Evolutionary conservation across 2,329 filamentous ascomycete species (phyloP).

Genomic region (Aspergillus piperis): DNA sequence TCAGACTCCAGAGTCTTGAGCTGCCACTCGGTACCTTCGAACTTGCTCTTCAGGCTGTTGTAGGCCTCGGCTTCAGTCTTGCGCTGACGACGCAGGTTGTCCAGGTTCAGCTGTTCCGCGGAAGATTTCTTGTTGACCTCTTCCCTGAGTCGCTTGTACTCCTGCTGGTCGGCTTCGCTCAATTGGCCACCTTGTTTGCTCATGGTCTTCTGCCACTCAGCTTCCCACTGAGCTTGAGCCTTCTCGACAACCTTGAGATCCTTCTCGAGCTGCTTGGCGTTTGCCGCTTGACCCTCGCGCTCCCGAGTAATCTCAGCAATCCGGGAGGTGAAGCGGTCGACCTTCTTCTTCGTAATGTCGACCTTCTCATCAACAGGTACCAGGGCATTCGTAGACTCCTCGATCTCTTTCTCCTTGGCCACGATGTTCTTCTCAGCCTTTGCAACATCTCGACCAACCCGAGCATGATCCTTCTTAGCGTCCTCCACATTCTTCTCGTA

Average conservation of each 20-base stretch:
- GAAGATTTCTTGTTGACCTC: conserved; percentile 83
- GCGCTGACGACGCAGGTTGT: conserved; percentile 82
- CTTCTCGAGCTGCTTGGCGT: conserved; percentile 74
- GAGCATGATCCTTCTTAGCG: conserved; percentile 79
- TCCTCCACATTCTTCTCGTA: conserved; percentile 79
- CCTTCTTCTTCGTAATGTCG: conserved; percentile 70
- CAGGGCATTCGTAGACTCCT: conserved; percentile 80
- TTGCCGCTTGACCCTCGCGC: conserved; percentile 67
- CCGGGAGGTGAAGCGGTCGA: conserved; percentile 67
- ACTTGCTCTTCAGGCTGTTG: conserved; percentile 83
- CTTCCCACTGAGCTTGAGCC: conserved; percentile 83
- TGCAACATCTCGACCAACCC: conserved; percentile 71
- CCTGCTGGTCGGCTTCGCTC: conserved; percentile 80
- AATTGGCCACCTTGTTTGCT: conserved; percentile 85
- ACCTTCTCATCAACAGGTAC: conserved; percentile 94
- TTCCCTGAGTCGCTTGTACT: conserved; percentile 81
- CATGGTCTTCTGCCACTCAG: conserved; percentile 79
- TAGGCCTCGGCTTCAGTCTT: conserved; percentile 91
- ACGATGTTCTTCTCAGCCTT: conserved; percentile 86
- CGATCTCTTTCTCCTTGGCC: conserved; percentile 80
- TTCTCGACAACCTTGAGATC: conserved; percentile 84
- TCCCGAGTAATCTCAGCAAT: conserved; percentile 74
- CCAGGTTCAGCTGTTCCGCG: conserved; percentile 76
- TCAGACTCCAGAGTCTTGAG: conserved; percentile 75
- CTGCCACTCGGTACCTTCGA: conserved; percentile 74